phyloP scores from a whole-genome alignment of 129 eudicot genomes.

The Chrysanthemum lavandulifolium region DNA sequence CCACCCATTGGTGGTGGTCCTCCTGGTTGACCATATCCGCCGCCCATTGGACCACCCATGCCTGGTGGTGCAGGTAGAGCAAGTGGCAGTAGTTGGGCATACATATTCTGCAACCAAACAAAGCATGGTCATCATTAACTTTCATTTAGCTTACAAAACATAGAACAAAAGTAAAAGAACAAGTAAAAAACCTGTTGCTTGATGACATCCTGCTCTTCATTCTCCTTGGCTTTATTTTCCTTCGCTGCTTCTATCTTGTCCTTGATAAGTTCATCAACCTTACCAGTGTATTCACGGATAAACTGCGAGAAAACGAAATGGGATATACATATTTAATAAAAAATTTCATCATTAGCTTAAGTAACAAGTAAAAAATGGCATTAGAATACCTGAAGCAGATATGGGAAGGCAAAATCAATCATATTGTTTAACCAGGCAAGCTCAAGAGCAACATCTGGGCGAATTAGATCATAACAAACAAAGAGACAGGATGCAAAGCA shows the following conservation, averaged over 20 bases:
- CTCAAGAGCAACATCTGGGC: slow-evolving; percentile 91
- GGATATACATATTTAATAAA: not conserved
- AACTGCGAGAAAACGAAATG: slow-evolving; percentile 42
- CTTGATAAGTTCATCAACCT: slow-evolving; percentile 77
- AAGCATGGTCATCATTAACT: slow-evolving; percentile 3
- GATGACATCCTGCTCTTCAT: slow-evolving; percentile 71
- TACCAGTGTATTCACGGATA: slow-evolving; percentile 88
- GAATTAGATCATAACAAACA: slow-evolving; percentile 87
- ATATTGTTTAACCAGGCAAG: slow-evolving; percentile 99
- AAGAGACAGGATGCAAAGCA: slow-evolving; percentile 98
- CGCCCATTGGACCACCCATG: slow-evolving; percentile 63
- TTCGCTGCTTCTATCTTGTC: slow-evolving; percentile 67
- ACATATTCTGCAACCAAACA: slow-evolving; percentile 68
- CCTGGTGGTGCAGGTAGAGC: slow-evolving; percentile 85
- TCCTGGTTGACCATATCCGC: slow-evolving; percentile 49
- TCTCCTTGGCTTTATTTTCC: slow-evolving; percentile 79
- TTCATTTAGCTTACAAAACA: not conserved
- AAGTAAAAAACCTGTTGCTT: slow-evolving; percentile 62
- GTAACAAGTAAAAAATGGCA: not conserved
- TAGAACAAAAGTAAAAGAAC: not conserved
- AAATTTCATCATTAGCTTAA: not conserved
- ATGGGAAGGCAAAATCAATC: slow-evolving; percentile 98
- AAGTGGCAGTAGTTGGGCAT: slow-evolving; percentile 80
- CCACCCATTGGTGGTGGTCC: slow-evolving; percentile 56
- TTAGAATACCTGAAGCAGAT: slow-evolving; percentile 75